Evolutionary conservation across 441 rosid species (phyloP), one percentile per base, ranked within the genome.

Genomic region (Theobroma grandiflorum): DNA sequence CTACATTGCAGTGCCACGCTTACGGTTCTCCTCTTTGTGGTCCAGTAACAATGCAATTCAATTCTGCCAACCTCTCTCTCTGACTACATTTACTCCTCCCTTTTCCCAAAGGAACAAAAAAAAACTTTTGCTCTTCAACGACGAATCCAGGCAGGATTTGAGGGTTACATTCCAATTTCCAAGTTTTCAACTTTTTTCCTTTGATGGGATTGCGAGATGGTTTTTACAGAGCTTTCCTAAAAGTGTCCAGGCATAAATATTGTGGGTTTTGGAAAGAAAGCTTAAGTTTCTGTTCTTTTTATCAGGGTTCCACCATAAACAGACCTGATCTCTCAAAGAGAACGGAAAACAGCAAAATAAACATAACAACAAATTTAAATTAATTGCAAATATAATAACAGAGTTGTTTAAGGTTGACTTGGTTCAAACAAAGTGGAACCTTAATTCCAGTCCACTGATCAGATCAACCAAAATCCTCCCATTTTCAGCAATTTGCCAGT

Each of bases 371-470:
- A 76, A 47, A 57, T 78, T 78, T 37, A 58, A 73, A 73, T 69
- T 26, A 73, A 70, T 59, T 70, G 72, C 72, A 62, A 53, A 82
- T 78, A 47, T 37, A 68, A 64, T 11, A 72, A 72, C 74, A 66
- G 33, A 63, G 45, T 12, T 11, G 58, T 45, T 18, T 69, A 72
- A 77, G 59, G 53, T 77, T 71, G 55, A 65, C 18, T 4, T 40
- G 38, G 20, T 67, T 59, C 70, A n/a, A 61, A 72, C 45, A 33
- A 42, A 45, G 26, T 52, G 45, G 35, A 58, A 58, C 37, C 70
- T 35, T 72, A 55, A 65, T 18, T 8, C 47, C 53, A 43, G 18
- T 2, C 72, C 72, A 26, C n/a, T 33, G 45, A 38, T 37, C 22
- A 40, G 12, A 71, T 71, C 61, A 71, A 49, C 43, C 75, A 6